Conservation (phyloP, 2,329 filamentous ascomycete genomes). For the Trichoderma asperellum region DNA sequence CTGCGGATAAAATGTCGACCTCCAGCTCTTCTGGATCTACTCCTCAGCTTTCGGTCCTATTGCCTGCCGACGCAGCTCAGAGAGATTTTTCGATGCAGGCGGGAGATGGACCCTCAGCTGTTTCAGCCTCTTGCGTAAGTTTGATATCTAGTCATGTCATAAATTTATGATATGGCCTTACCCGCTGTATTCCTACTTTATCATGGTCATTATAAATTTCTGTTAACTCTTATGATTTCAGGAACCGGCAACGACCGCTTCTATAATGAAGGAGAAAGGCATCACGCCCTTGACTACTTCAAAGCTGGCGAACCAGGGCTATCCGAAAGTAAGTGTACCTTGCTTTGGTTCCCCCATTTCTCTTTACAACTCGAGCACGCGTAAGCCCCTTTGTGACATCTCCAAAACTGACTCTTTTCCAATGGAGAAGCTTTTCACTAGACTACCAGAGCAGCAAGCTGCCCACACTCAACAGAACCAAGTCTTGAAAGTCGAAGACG, state of each 20-base stretch:
- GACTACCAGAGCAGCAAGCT: slow-evolving; percentile 72
- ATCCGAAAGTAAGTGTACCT: slow-evolving; percentile 52
- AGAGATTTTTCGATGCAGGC: slow-evolving; percentile 33
- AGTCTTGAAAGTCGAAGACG: slow-evolving; percentile 52
- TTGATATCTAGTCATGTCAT: not conserved
- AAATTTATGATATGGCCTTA: not conserved
- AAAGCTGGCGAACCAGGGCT: slow-evolving; percentile 59
- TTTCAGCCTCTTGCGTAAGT: slow-evolving; percentile 33
- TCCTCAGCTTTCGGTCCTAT: slow-evolving; percentile 35
- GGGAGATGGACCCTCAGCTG: slow-evolving; percentile 29
- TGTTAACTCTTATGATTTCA: not conserved
- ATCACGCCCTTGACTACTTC: slow-evolving; percentile 55
- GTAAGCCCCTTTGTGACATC: slow-evolving; percentile 52
- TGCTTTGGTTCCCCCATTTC: slow-evolving; percentile 26
- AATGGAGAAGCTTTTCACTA: slow-evolving; percentile 75
- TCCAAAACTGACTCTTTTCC: slow-evolving; percentile 49
- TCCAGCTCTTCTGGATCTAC: slow-evolving; percentile 37
- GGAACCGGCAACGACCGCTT: not conserved
- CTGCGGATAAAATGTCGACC: slow-evolving; percentile 39
- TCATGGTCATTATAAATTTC: not conserved
- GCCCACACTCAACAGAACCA: slow-evolving; percentile 63
- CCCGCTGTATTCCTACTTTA: not conserved
- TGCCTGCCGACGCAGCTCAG: slow-evolving; percentile 30
- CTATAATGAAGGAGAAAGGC: slow-evolving; percentile 45
- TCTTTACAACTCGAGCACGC: slow-evolving; percentile 37